phyloP scores from a whole-genome alignment of 2,329 filamentous ascomycete genomes.

The Penicillium brasilianum region DNA sequence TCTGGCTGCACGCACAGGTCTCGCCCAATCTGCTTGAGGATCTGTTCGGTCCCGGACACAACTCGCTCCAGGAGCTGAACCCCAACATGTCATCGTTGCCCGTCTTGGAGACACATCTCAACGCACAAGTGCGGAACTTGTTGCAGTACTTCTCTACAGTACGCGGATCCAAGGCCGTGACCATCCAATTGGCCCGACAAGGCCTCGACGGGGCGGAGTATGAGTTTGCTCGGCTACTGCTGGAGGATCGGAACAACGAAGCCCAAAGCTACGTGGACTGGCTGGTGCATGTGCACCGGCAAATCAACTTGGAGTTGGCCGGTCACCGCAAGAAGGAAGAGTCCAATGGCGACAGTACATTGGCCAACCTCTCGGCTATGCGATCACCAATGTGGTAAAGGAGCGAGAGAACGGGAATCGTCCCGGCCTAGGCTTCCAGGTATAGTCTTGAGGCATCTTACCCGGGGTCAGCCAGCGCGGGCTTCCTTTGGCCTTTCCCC shows the following conservation, averaged over 20 bases:
- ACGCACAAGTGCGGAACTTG: slow-evolving; percentile 92
- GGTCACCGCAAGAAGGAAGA: slow-evolving; percentile 57
- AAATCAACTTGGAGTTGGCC: slow-evolving; percentile 82
- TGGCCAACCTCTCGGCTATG: slow-evolving; percentile 52
- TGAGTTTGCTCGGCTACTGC: slow-evolving; percentile 87
- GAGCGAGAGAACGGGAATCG: background rate
- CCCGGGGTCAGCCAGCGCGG: background rate
- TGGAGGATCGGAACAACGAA: slow-evolving; percentile 97
- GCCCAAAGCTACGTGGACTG: slow-evolving; percentile 98
- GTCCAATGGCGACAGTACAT: slow-evolving; percentile 46
- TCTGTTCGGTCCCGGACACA: slow-evolving; percentile 79
- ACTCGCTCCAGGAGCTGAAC: slow-evolving; percentile 75
- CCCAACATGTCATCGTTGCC: slow-evolving; percentile 81
- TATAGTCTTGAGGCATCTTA: background rate
- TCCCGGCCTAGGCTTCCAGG: background rate
- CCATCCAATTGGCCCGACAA: slow-evolving; percentile 88
- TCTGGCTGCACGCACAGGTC: slow-evolving; percentile 92
- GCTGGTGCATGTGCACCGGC: slow-evolving; percentile 92
- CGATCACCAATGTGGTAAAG: slow-evolving; percentile 53
- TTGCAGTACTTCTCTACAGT: slow-evolving; percentile 81
- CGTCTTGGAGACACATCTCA: slow-evolving; percentile 86
- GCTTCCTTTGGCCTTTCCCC: background rate
- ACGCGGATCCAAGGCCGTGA: slow-evolving; percentile 84
- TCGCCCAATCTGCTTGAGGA: slow-evolving; percentile 90
- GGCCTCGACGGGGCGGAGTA: slow-evolving; percentile 94